Evolutionary conservation across 352 stramenopile genomes (phyloP).

Genomic region (Thraustochytrium sp.): DNA sequence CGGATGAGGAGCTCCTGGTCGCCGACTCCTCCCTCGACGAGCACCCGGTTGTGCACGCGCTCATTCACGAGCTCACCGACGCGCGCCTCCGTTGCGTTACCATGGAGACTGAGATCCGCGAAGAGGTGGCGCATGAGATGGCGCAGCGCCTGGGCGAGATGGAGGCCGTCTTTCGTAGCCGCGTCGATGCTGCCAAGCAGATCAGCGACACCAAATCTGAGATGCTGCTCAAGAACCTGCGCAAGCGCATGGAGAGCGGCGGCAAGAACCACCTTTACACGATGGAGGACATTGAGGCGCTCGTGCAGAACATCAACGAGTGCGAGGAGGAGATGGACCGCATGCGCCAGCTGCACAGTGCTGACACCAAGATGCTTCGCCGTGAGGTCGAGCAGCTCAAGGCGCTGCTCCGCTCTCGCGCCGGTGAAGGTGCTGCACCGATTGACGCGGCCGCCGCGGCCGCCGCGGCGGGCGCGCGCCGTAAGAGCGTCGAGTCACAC

Average conservation of each 20-base stretch:
- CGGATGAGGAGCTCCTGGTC: conserved; percentile 51
- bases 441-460: not conserved
- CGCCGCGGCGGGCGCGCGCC: not conserved
- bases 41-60: conserved; percentile 45
- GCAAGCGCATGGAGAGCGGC: conserved; percentile 16
- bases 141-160: conserved; percentile 47
- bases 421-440: not conserved
- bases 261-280: conserved; percentile 32
- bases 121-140: conserved; percentile 53
- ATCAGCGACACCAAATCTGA: conserved; percentile 41
- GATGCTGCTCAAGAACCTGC: conserved; percentile 32
- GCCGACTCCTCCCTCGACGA: conserved; percentile 52
- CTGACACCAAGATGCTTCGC: not conserved
- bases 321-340: conserved; percentile 40
- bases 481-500: conserved; percentile 21
- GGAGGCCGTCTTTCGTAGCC: conserved; percentile 43
- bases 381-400: conserved; percentile 27
- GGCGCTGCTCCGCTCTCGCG: not conserved
- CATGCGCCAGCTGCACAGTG: conserved; percentile 37
- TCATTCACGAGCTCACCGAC: conserved; percentile 50
- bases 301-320: conserved; percentile 35
- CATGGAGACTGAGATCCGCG: conserved; percentile 60
- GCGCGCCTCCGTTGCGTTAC: conserved; percentile 57
- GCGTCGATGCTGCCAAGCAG: conserved; percentile 15
- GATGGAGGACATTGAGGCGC: conserved; percentile 31